phyloP scores from a whole-genome alignment of 371 early-diverging fungal genomes.

The Zychaea mexicana region DNA sequence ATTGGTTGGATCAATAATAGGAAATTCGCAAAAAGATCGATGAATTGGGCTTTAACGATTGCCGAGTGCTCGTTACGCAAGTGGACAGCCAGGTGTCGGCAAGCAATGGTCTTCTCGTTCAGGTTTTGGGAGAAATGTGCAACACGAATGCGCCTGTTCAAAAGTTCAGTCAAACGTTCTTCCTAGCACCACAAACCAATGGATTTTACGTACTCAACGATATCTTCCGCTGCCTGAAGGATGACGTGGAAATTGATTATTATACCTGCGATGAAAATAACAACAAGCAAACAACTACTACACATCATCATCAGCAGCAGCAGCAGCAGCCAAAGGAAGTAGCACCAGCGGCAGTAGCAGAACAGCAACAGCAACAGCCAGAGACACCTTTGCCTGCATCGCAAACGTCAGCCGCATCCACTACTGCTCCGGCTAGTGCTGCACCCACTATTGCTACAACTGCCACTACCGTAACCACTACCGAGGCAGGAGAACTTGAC shows the following conservation, averaged over 20 bases:
- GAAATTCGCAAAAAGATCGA: slow-evolving; percentile 79
- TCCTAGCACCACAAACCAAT: slow-evolving; percentile 86
- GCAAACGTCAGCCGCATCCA: not conserved
- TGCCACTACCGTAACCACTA: not conserved
- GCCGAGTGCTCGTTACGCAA: slow-evolving; percentile 85
- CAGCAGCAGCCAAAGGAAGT: not conserved
- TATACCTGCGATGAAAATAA: slow-evolving; percentile 19
- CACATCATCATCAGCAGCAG: not conserved
- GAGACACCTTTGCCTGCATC: slow-evolving; percentile 2
- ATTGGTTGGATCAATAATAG: slow-evolving; percentile 45
- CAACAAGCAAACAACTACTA: slow-evolving; percentile 4
- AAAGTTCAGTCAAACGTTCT: slow-evolving; percentile 94
- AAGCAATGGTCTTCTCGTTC: slow-evolving; percentile 82
- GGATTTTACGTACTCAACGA: slow-evolving; percentile 95
- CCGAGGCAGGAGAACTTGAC: slow-evolving; percentile 11
- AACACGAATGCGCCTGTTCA: slow-evolving; percentile 77
- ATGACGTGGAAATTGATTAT: slow-evolving; percentile 52
- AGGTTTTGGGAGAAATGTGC: slow-evolving; percentile 93
- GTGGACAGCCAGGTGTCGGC: slow-evolving; percentile 86
- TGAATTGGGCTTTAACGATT: slow-evolving; percentile 77
- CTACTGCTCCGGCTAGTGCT: not conserved
- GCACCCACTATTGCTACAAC: not conserved
- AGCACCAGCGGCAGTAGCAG: not conserved
- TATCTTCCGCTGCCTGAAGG: slow-evolving; percentile 92
- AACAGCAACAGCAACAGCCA: slow-evolving; percentile 5